Conservation (phyloP, 345 rosid genomes). For the Citrus sp. region DNA sequence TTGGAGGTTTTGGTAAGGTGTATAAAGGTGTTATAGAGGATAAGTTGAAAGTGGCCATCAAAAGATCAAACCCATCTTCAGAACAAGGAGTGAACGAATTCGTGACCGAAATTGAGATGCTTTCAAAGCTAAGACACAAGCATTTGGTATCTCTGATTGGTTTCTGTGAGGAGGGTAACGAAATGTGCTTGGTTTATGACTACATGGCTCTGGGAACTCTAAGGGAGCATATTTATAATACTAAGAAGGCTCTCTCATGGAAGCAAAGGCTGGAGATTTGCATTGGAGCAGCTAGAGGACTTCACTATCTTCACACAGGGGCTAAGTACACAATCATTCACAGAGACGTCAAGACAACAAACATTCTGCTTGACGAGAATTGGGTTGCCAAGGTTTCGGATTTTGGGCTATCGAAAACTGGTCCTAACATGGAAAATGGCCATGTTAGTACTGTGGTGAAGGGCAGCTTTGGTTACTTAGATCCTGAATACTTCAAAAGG, state of each 20-base stretch:
- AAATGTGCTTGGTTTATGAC: constrained; percentile 82
- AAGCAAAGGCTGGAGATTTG: constrained; percentile 70
- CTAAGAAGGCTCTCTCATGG: constrained; percentile 58
- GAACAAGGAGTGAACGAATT: constrained; percentile 86
- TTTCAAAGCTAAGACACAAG: constrained; percentile 81
- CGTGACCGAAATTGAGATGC: constrained; percentile 78
- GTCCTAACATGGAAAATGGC: constrained; percentile 73
- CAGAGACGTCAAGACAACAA: constrained; percentile 92
- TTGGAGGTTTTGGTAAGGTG: constrained; percentile 94
- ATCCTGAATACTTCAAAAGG: constrained; percentile 79
- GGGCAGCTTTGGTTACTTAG: constrained; percentile 88
- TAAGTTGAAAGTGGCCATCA: constrained; percentile 57
- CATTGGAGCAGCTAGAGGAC: constrained; percentile 80
- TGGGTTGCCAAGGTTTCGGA: constrained; percentile 88
- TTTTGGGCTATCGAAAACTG: constrained; percentile 77
- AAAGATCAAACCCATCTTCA: constrained; percentile 71
- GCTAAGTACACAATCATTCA: constrained; percentile 88
- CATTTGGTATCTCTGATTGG: constrained; percentile 87
- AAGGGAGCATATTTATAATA: constrained; percentile 65
- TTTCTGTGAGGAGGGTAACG: constrained; percentile 76
- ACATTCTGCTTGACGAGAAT: constrained; percentile 76
- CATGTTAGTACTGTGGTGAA: constrained; percentile 87
- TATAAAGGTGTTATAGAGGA: constrained; percentile 68
- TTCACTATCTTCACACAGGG: constrained; percentile 90
- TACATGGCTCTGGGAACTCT: constrained; percentile 86